A percentile compares a stretch with the other conserved stretches of the same genome.
phyloP scores from a whole-genome alignment of 768 basidiomycete genomes.

The Thelephora ganbajun region DNA sequence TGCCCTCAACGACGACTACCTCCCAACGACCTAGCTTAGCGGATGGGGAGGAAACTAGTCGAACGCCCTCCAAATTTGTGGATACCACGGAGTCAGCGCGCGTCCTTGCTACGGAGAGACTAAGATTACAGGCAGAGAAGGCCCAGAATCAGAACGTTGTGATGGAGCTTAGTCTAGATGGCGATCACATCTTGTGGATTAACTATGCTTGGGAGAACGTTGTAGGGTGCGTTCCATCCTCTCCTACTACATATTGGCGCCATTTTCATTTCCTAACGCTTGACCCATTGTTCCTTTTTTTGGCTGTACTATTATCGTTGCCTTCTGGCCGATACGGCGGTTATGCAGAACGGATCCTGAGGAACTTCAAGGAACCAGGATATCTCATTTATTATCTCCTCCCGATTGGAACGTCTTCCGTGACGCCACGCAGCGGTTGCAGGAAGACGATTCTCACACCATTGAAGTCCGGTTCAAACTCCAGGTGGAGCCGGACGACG shows the following conservation, averaged over 20 bases:
- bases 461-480: conserved; percentile 86
- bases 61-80: conserved; percentile 27
- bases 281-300: no score
- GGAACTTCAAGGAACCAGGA: conserved; percentile 60
- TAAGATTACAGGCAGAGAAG: conserved; percentile 83
- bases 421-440: conserved; percentile 73
- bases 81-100: conserved; percentile 65
- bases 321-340: conserved; percentile 7
- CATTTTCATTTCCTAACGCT: background rate
- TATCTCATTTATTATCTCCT: conserved; percentile 70
- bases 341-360: conserved; percentile 64
- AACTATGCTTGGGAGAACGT: conserved; percentile 94
- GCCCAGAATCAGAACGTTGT: conserved; percentile 95
- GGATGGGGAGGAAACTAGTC: conserved; percentile 9
- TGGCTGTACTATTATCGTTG: no score
- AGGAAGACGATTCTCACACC: conserved; percentile 87
- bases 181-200: conserved; percentile 89
- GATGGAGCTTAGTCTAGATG: conserved; percentile 86
- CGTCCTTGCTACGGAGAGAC: conserved; percentile 75
- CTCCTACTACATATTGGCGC: background rate
- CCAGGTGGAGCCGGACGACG: conserved; percentile 52
- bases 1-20: conserved; percentile 9
- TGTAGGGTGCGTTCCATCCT: conserved; percentile 50
- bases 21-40: background rate
- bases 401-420: conserved; percentile 74